These are phyloP conservation scores for Microascus cirrosus DNA, from an alignment of 2,329 filamentous ascomycete genomes.

Conservation along the genomic window DNA sequence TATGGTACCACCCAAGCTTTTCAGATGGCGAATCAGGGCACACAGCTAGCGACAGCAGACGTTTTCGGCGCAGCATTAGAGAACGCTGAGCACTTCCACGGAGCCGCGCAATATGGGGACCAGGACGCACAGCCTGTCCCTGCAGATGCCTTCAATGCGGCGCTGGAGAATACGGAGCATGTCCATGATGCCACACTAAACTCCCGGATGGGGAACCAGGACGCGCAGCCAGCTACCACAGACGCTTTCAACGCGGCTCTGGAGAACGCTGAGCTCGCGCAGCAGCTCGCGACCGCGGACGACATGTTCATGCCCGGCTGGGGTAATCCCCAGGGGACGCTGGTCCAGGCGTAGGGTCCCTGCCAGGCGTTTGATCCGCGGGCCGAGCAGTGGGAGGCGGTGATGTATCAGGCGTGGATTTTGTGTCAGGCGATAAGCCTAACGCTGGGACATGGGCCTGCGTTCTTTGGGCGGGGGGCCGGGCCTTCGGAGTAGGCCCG, in stretches of 20 bases:
- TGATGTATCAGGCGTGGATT: too few species aligned
- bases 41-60: too few species aligned
- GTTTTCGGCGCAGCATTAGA: too few species aligned
- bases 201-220: neutral
- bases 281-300: neutral
- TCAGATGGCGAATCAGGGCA: too few species aligned
- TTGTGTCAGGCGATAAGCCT: too few species aligned
- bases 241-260: neutral
- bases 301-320: neutral
- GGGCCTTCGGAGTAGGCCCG: too few species aligned
- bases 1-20: too few species aligned
- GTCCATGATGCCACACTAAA: neutral
- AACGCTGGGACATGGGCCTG: too few species aligned
- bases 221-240: slow-evolving; percentile 9
- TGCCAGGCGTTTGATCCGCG: neutral
- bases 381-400: neutral
- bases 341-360: neutral
- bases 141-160: neutral
- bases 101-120: neutral
- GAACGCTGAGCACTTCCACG: neutral
- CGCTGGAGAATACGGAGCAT: neutral
- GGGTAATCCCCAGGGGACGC: neutral
- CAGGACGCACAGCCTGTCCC: slow-evolving; percentile 8
- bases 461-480: too few species aligned
- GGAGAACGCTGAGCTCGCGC: neutral